Conservation (phyloP, 768 basidiomycete species). For the Mycena chlorophos region DNA sequence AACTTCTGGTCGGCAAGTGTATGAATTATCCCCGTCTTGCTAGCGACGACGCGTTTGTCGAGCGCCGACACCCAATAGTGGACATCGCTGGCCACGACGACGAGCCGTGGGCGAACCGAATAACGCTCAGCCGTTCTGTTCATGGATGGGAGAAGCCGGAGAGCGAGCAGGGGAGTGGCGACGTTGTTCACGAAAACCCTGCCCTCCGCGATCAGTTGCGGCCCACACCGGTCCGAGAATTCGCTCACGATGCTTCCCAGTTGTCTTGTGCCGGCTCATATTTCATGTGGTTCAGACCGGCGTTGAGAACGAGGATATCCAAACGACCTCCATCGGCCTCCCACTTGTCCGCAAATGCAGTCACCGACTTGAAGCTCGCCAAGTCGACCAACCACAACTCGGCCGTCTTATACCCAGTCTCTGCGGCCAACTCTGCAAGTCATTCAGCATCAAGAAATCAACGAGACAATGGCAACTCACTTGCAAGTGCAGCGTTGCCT, state of each 20-base stretch:
- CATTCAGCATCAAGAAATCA: background rate
- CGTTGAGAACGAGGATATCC: conserved; percentile 34
- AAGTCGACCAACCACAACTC: conserved; percentile 38
- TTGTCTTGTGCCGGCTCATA: conserved; percentile 29
- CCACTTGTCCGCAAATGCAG: conserved; percentile 30
- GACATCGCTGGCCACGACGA: conserved; percentile 32
- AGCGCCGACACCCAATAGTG: conserved; percentile 25
- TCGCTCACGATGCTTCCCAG: conserved; percentile 37
- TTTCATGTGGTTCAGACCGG: conserved; percentile 19
- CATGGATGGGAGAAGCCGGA: conserved; percentile 35
- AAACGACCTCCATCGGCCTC: conserved; percentile 29
- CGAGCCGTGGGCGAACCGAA: conserved; percentile 24
- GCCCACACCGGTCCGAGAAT: background rate
- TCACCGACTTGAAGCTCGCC: conserved; percentile 33
- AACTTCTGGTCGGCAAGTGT: conserved; percentile 26
- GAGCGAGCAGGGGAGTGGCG: conserved; percentile 30
- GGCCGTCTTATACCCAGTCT: conserved; percentile 25
- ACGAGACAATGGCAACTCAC: conserved; percentile 15
- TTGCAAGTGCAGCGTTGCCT: conserved; percentile 22
- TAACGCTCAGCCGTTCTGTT: conserved; percentile 27
- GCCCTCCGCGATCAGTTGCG: background rate
- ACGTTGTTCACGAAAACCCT: conserved; percentile 37
- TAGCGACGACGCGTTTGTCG: conserved; percentile 22
- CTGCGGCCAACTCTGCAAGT: conserved; percentile 22
- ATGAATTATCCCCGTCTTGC: conserved; percentile 26